Conservation (phyloP, 129 eudicot species). For the Tanacetum coccineum region DNA sequence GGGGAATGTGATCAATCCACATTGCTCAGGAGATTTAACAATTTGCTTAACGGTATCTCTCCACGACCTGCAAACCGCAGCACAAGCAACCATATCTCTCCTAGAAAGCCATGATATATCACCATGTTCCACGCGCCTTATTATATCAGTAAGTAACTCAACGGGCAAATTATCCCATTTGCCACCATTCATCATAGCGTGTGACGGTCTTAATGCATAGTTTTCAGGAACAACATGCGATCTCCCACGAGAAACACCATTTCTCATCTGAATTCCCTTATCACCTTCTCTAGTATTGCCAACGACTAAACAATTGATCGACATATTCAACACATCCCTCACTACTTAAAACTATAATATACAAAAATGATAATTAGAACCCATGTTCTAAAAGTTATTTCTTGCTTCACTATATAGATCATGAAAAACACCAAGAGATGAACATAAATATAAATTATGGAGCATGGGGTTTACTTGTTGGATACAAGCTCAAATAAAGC, state of each 20-base stretch:
- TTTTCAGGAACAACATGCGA: constrained; percentile 46
- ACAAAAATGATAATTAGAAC: neutral
- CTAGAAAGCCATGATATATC: constrained; percentile 60
- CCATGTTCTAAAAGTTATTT: constrained; percentile 3
- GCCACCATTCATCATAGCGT: constrained; percentile 26
- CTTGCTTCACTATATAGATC: constrained; percentile 13
- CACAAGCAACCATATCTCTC: constrained; percentile 60
- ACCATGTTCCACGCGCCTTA: constrained; percentile 40
- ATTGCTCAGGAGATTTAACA: constrained; percentile 65
- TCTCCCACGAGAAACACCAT: constrained; percentile 7
- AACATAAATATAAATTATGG: constrained; percentile 7
- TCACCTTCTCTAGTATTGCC: constrained; percentile 23
- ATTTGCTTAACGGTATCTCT: constrained; percentile 48
- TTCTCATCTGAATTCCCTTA: constrained; percentile 29
- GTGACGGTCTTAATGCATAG: constrained; percentile 18
- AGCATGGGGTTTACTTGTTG: constrained; percentile 3
- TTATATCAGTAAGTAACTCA: constrained; percentile 66
- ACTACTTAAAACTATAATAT: constrained; percentile 1
- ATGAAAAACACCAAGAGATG: constrained; percentile 3
- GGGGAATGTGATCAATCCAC: constrained; percentile 74
- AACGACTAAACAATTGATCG: constrained; percentile 33
- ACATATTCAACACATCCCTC: constrained; percentile 25
- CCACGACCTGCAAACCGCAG: constrained; percentile 63
- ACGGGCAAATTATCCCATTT: constrained; percentile 54
- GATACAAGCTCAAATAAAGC: constrained; percentile 14